A percentile compares a stretch with the other conserved stretches of the same genome.
These are phyloP conservation scores for Stipa capillata DNA, from an alignment of 176 grass and related monocot genomes.

Conservation along the genomic window DNA sequence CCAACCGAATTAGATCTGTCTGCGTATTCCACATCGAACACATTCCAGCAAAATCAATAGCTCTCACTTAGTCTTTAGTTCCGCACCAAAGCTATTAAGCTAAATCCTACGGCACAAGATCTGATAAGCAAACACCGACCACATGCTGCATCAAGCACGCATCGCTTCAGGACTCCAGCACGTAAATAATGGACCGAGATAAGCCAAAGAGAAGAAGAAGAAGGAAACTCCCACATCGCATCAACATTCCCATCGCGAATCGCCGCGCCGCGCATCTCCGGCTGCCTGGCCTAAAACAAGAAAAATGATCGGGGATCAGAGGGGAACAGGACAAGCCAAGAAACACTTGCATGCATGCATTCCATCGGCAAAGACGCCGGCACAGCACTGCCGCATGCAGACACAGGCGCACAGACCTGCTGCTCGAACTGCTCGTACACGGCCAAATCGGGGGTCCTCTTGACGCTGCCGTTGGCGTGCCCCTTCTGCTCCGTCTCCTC, in stretches of 20 bases:
- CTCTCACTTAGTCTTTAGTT: background rate
- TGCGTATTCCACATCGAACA: background rate
- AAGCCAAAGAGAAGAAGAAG: background rate
- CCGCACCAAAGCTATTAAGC: background rate
- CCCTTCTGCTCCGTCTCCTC: constrained; percentile 37
- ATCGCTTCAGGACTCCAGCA: background rate
- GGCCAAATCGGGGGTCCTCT: constrained; percentile 55
- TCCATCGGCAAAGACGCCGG: background rate
- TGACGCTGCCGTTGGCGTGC: constrained; percentile 55
- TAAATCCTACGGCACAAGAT: background rate
- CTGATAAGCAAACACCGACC: background rate
- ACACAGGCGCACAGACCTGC: constrained; percentile 42
- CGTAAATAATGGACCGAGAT: background rate
- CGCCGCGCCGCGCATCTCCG: constrained; percentile 22
- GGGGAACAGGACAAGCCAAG: background rate
- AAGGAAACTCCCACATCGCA: constrained; percentile 36
- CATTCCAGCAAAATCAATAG: background rate
- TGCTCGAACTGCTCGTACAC: constrained; percentile 92
- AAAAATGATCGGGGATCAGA: background rate
- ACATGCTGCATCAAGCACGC: background rate
- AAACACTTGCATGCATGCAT: background rate
- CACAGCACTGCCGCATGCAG: background rate
- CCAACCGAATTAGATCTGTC: background rate
- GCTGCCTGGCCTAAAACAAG: constrained; percentile 49
- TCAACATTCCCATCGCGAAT: constrained; percentile 46